Evolutionary conservation across 768 basidiomycete species (phyloP), one percentile per base, ranked within the genome.

Genomic region (Trametes sanguinea): DNA sequence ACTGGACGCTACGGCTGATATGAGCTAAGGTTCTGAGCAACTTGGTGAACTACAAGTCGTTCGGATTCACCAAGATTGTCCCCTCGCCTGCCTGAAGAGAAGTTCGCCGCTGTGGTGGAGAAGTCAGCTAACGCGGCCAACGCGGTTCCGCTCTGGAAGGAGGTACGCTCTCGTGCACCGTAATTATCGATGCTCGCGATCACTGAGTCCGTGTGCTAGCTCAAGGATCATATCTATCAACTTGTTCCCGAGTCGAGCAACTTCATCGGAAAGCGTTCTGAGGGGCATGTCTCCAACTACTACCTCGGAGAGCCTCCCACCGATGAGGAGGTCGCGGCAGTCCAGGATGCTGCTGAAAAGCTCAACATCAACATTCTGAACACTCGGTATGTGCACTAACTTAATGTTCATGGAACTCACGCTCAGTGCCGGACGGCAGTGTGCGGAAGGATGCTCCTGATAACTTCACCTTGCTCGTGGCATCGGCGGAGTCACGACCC

Each of bases 51-150:
- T 93, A 86, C 76, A 90, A 85, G 71, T 83, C 80, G 2, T 95
- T 95, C 64, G 93, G 93, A 1, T 90, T 89, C 69, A 90, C 89
- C 45, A 95, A 95, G 76, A 89, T 95, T 66, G 71, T 93, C 51
- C 92, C 94, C 22, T n/a, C 87, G 94, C 22, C 68, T 90, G 48
- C 68, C 84, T 2, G 68, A 79, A 27, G 80, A 77, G 14, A 85
- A 83, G 67, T 93, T 95, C 69, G 82, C 80, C 43, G 78, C 77
- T 6, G 84, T 89, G 37, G 78, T 94, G 16, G 73, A 77, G 17
- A 77, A 79, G 6, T 92, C 89, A n/a, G 76, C 76, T 9, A 88
- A 88, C 63, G 79, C 81, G 3, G 67, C 79, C 0, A 77, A 82
- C 51, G 86, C 88, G 1, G 54, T 80, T 16, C 71, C 80, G 0